These are phyloP conservation scores for Crucibulum parvulum DNA, from an alignment of 1,284 basidiomycete genomes.

Conservation along the genomic window DNA sequence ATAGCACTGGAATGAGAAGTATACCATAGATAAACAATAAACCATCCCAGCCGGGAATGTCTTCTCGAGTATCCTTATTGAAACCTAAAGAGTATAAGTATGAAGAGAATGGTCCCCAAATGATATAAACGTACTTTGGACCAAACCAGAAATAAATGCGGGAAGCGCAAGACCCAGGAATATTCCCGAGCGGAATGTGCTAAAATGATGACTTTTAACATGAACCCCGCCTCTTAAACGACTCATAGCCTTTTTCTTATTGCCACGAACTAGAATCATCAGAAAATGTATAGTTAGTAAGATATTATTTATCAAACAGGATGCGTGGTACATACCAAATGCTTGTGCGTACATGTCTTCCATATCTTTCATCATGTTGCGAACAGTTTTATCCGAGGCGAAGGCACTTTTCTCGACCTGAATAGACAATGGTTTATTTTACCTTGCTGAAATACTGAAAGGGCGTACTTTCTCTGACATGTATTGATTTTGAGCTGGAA, in stretches of 20 bases:
- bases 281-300: slow-evolving; percentile 9
- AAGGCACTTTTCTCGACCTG: slow-evolving; percentile 72
- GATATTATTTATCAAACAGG: slow-evolving; percentile 3
- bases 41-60: slow-evolving; percentile 76
- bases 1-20: slow-evolving; percentile 78
- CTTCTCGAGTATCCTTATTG: slow-evolving; percentile 58
- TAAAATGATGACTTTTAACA: slow-evolving; percentile 77
- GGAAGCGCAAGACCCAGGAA: slow-evolving; percentile 83
- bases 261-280: slow-evolving; percentile 70
- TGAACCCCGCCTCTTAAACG: slow-evolving; percentile 66
- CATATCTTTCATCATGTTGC: slow-evolving; percentile 74
- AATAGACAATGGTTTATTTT: neutral
- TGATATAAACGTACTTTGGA: slow-evolving; percentile 59
- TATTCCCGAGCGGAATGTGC: slow-evolving; percentile 79
- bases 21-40: slow-evolving; percentile 86
- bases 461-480: slow-evolving; percentile 72
- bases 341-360: slow-evolving; percentile 76
- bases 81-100: slow-evolving; percentile 53
- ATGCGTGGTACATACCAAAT: slow-evolving; percentile 63
- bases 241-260: slow-evolving; percentile 81
- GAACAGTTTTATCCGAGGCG: slow-evolving; percentile 66
- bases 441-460: neutral
- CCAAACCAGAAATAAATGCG: slow-evolving; percentile 74
- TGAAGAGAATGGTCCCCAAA: neutral
- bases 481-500: slow-evolving; percentile 72